Conservation (phyloP, 192 early-diverging fungal genomes). For the Backusella morwellensis region DNA sequence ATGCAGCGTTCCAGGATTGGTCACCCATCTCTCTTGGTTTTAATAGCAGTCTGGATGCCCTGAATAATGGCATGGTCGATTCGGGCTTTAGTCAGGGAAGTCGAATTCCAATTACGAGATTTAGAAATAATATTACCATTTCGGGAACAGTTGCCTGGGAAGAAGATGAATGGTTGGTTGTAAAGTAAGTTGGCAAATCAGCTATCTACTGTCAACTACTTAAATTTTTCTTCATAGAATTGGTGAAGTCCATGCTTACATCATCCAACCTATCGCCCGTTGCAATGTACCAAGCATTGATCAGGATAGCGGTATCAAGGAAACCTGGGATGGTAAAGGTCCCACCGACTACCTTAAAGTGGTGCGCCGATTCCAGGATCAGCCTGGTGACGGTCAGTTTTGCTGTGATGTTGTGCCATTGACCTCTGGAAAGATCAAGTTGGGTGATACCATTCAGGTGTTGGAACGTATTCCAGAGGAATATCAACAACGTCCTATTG, state of each 20-base stretch:
- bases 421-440: conserved; percentile 22
- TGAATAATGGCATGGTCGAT: conserved; percentile 19
- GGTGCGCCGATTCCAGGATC: conserved; percentile 18
- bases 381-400: conserved; percentile 22
- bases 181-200: background rate
- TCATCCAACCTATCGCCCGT: conserved; percentile 26
- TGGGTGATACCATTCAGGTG: conserved; percentile 32
- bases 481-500: background rate
- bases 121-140: conserved; percentile 34
- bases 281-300: conserved; percentile 36
- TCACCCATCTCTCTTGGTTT: conserved; percentile 36
- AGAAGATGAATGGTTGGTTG: conserved; percentile 38
- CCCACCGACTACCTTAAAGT: conserved; percentile 6
- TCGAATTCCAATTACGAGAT: conserved; percentile 24
- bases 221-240: conserved; percentile 8
- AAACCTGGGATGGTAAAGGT: conserved; percentile 19
- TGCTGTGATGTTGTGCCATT: conserved; percentile 31
- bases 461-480: conserved; percentile 35
- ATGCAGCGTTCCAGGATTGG: conserved; percentile 29
- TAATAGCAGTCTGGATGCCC: conserved; percentile 10
- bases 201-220: no score
- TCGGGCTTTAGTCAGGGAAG: conserved; percentile 19
- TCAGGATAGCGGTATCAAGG: conserved; percentile 36
- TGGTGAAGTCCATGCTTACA: conserved; percentile 30
- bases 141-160: conserved; percentile 31